A percentile compares a stretch with the other conserved stretches of the same genome.
Evolutionary conservation across 2,329 filamentous ascomycete species (phyloP).

Genomic region (Epicoccum sorghinum): DNA sequence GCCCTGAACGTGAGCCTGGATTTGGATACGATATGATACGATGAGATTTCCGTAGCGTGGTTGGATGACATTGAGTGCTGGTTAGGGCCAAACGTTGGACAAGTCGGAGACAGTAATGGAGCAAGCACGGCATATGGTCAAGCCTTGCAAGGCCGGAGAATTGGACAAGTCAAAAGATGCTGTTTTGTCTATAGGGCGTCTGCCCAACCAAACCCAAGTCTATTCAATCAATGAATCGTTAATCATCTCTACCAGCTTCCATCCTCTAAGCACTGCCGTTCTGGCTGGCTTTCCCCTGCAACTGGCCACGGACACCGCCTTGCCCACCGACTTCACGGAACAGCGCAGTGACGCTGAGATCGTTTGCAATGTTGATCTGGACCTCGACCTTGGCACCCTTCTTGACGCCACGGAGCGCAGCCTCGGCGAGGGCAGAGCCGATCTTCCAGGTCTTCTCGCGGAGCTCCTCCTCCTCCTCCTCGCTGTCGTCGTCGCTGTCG

Average conservation of each 20-base stretch:
- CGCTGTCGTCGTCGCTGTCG: slow-evolving; percentile 61
- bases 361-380: slow-evolving; percentile 83
- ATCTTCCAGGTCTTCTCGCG: slow-evolving; percentile 93
- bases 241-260: not conserved
- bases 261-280: slow-evolving; percentile 37
- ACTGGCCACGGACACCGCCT: slow-evolving; percentile 62
- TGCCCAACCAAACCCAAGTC: not conserved
- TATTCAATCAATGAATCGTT: slow-evolving; percentile 2
- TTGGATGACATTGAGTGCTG: no score
- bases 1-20: no score
- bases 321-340: slow-evolving; percentile 86
- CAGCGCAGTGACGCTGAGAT: slow-evolving; percentile 80
- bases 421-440: slow-evolving; percentile 81
- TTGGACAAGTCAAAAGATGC: not conserved
- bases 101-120: not conserved
- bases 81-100: no score
- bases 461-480: slow-evolving; percentile 85
- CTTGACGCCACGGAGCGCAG: slow-evolving; percentile 81
- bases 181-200: slow-evolving; percentile 5
- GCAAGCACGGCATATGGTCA: no score
- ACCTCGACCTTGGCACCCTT: slow-evolving; percentile 92
- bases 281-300: slow-evolving; percentile 32
- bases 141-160: no score
- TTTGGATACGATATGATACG: no score
- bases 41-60: no score